Evolutionary conservation across 1,139 yeast genomes (phyloP).

Genomic region (Magnusiomyces suaveolens): DNA sequence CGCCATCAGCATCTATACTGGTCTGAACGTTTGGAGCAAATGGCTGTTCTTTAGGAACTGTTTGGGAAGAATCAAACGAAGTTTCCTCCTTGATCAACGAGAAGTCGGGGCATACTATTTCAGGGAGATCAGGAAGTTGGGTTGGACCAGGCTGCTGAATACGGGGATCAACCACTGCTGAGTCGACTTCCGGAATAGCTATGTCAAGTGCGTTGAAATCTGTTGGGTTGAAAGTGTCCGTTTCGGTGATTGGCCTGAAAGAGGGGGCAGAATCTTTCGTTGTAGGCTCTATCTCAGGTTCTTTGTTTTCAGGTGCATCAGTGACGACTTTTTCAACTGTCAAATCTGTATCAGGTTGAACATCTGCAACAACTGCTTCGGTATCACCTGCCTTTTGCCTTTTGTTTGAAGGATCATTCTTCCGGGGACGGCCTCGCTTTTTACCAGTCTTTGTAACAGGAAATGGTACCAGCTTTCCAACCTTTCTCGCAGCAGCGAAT

Average conservation of each 20-base stretch:
- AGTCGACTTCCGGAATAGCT: slow-evolving; percentile 20
- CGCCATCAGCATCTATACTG: neutral
- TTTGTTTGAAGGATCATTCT: slow-evolving; percentile 11
- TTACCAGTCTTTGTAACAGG: slow-evolving; percentile 14
- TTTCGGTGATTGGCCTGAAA: neutral
- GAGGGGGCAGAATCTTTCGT: neutral
- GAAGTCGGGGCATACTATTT: neutral
- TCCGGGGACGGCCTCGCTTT: slow-evolving; percentile 29
- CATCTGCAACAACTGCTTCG: neutral
- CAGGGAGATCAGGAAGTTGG: neutral
- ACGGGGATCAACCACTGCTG: neutral
- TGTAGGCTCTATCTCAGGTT: neutral
- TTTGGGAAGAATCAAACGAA: too few species aligned
- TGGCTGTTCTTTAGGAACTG: too few species aligned
- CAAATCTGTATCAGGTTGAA: neutral
- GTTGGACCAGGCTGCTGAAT: neutral
- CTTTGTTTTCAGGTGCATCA: neutral
- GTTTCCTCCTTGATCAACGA: neutral
- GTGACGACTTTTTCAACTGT: neutral
- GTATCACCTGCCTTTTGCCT: neutral
- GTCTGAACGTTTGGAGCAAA: neutral
- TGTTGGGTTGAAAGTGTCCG: neutral
- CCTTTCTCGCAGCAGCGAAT: neutral
- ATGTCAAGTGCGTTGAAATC: neutral
- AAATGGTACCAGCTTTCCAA: neutral